These are phyloP conservation scores for Nicotiana noctiflora DNA, from an alignment of 257 asterid species.

Conservation along the genomic window DNA sequence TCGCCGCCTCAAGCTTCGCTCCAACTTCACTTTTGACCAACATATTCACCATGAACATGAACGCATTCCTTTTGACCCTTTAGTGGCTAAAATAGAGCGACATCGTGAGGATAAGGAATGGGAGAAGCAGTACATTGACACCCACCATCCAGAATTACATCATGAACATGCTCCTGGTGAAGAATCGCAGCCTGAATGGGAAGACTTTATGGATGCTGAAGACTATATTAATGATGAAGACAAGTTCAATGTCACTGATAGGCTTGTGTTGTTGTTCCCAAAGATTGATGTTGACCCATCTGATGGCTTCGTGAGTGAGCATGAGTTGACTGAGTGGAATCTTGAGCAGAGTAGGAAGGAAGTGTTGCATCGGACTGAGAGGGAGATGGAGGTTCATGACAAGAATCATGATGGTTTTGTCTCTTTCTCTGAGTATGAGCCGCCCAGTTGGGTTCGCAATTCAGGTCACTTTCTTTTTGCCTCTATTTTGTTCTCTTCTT, in stretches of 20 bases:
- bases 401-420: slow-evolving; percentile 79
- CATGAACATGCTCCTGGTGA: slow-evolving; percentile 34
- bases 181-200: slow-evolving; percentile 92
- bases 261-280: slow-evolving; percentile 73
- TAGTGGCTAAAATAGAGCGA: slow-evolving; percentile 76
- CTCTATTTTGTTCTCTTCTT: background rate
- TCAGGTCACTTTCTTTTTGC: slow-evolving; percentile 38
- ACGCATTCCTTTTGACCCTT: slow-evolving; percentile 68
- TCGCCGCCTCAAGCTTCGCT: slow-evolving; percentile 85
- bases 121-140: slow-evolving; percentile 57
- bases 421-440: slow-evolving; percentile 75
- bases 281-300: slow-evolving; percentile 70
- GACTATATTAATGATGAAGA: slow-evolving; percentile 86
- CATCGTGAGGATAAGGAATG: slow-evolving; percentile 76
- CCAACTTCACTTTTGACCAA: slow-evolving; percentile 59
- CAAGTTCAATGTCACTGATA: slow-evolving; percentile 72
- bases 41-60: slow-evolving; percentile 9
- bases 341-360: slow-evolving; percentile 64
- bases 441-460: slow-evolving; percentile 69
- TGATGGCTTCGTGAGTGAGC: slow-evolving; percentile 64
- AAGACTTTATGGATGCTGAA: slow-evolving; percentile 81
- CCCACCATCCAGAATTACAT: slow-evolving; percentile 37
- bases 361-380: slow-evolving; percentile 74
- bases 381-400: slow-evolving; percentile 88
- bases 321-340: slow-evolving; percentile 79